These are phyloP conservation scores for Kuraishia capsulata DNA, from an alignment of 805 yeast species.

Conservation along the genomic window DNA sequence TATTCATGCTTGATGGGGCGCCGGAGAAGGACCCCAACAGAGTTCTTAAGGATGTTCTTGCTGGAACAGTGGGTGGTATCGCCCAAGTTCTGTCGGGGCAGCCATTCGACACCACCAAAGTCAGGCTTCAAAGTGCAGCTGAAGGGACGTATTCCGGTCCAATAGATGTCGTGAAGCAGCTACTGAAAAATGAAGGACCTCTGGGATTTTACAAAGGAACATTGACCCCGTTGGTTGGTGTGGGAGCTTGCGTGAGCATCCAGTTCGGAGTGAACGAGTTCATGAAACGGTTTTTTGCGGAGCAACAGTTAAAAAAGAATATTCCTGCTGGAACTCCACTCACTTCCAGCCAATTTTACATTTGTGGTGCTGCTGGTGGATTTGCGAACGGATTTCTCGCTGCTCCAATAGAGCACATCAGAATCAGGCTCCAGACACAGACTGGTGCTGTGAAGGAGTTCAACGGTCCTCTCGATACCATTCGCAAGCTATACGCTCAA, in stretches of 20 bases:
- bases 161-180: constrained; percentile 62
- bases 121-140: constrained; percentile 81
- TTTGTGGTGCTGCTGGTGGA: constrained; percentile 89
- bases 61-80: constrained; percentile 93
- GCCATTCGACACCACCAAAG: constrained; percentile 94
- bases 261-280: constrained; percentile 93
- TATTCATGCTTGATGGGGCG: no score
- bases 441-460: constrained; percentile 31
- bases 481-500: constrained; percentile 42
- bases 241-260: constrained; percentile 96
- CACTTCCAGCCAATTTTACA: constrained; percentile 58
- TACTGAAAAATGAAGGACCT: constrained; percentile 68
- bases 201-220: constrained; percentile 90
- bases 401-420: constrained; percentile 89
- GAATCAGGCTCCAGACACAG: constrained; percentile 91
- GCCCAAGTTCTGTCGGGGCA: constrained; percentile 95
- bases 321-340: constrained; percentile 28
- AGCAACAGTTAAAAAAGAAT: constrained; percentile 29
- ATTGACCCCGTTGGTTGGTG: constrained; percentile 84
- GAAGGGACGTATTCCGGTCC: constrained; percentile 70
- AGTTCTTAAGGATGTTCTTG: constrained; percentile 70
- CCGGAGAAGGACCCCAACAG: constrained; percentile 19
- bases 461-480: constrained; percentile 73
- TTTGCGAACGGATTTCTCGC: constrained; percentile 83
- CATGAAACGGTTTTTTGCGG: constrained; percentile 72